Conservation (phyloP, 2,329 filamentous ascomycete species). For the Fusarium sp. region DNA sequence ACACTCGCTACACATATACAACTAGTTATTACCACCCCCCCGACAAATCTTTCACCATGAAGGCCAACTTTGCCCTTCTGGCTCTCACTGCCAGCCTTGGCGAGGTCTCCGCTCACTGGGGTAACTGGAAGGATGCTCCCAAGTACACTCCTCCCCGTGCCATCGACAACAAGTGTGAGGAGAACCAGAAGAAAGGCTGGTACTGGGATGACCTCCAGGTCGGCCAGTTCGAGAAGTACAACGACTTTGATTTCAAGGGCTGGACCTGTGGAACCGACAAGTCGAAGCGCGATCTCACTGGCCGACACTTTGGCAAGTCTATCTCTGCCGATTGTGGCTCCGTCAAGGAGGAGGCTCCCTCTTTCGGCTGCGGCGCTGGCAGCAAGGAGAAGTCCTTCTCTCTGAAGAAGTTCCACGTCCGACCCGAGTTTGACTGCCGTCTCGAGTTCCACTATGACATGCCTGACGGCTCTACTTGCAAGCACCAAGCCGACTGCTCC, state of each 20-base stretch:
- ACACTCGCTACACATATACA: constrained; percentile 38
- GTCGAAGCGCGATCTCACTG: constrained; percentile 68
- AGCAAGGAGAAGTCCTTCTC: constrained; percentile 69
- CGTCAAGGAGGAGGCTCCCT: constrained; percentile 63
- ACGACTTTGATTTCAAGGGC: constrained; percentile 79
- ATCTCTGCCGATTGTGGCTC: constrained; percentile 67
- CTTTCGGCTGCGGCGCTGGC: constrained; percentile 61
- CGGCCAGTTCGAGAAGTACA: constrained; percentile 74
- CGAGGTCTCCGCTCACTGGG: constrained; percentile 58
- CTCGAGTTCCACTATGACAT: constrained; percentile 90
- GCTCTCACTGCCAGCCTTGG: constrained; percentile 64
- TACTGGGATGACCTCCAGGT: constrained; percentile 73
- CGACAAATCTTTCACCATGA: constrained; percentile 57
- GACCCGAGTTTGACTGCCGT: constrained; percentile 79
- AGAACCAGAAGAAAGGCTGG: constrained; percentile 77
- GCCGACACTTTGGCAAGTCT: constrained; percentile 68
- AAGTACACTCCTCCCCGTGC: constrained; percentile 76
- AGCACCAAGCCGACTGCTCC: constrained; percentile 77
- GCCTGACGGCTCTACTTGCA: constrained; percentile 85
- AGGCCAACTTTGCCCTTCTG: constrained; percentile 61
- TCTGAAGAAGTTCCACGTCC: constrained; percentile 78
- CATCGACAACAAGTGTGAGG: constrained; percentile 80
- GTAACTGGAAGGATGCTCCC: constrained; percentile 47
- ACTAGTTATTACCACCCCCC: constrained; percentile 32
- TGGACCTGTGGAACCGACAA: constrained; percentile 74